Evolutionary conservation across 192 early-diverging fungal species (phyloP), one percentile per base, ranked within the genome.

Genomic region (Rhizoclosmatium sp.): DNA sequence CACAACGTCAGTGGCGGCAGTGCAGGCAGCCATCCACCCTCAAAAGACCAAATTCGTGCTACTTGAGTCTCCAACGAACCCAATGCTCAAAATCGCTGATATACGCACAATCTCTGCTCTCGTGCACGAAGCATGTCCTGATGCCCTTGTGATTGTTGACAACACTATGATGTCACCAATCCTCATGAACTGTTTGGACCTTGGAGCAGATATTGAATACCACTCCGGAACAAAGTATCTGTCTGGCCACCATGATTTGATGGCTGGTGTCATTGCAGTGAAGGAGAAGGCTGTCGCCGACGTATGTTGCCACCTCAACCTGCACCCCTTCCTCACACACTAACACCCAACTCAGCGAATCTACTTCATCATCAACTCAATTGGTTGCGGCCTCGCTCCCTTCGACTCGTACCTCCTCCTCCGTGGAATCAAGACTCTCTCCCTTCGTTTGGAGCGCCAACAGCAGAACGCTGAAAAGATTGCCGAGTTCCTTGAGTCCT

Each of bases 161-260:
- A 99, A 99, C 82, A 99, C 98, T 58, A 98, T 99, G 96, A 97
- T 98, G 96, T 93, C 91, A n/a, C 98, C 98, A 54, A 94, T 95
- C 70, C 85, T 97, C 45, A 95, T 96, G 82, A 92, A 91, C 72
- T 93, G 96, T 1, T 85, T 99, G 60, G 92, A 94, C 61, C 85
- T 96, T 49, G 98, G 96, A 1, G 96, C 95, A 0, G 96, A 98
- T 83, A 94, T 99, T 64, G 93, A 92, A 21, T 96, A 96, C 75
- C 96, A 99, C 65, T 98, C 96, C 44, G 98, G 95, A 23, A 99
- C 98, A 66, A 99, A 99, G 85, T 99, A 96, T 85, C 89, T 99
- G 14, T 92, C 92, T 42, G 98, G 98, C 4, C 98, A 99, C 87
- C 96, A 98, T 82, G 98, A 99, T 82, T 89, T 98, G 80, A 98